phyloP scores from a whole-genome alignment of 2,329 filamentous ascomycete species.

The Beauveria sp. region DNA sequence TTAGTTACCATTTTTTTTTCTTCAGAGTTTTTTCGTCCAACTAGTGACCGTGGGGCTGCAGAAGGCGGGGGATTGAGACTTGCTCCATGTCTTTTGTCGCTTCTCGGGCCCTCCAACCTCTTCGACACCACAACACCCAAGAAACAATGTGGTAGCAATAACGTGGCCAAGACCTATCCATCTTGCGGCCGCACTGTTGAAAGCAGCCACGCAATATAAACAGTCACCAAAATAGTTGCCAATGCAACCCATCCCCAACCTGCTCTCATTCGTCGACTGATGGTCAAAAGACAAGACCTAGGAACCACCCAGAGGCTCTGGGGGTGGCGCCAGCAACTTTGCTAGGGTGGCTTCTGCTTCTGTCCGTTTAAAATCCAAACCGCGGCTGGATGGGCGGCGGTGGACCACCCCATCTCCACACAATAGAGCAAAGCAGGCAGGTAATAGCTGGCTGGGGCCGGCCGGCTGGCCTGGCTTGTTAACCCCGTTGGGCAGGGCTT shows the following conservation, averaged over 20 bases:
- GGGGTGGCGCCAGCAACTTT: conserved; percentile 3
- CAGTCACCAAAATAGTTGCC: background rate
- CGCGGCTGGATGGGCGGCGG: background rate
- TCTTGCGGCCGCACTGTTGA: background rate
- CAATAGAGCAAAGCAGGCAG: background rate
- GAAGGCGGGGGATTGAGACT: background rate
- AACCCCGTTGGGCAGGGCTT: conserved; percentile 4
- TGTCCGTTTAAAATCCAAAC: conserved; percentile 9
- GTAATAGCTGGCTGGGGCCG: background rate
- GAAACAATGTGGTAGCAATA: conserved; percentile 1
- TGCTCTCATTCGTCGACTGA: background rate
- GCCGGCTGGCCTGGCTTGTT: background rate
- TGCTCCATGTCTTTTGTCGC: background rate
- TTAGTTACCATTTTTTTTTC: background rate
- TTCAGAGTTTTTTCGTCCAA: background rate
- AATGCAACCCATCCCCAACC: background rate
- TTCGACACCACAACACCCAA: background rate
- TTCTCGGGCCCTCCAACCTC: background rate
- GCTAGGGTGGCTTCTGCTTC: conserved; percentile 3
- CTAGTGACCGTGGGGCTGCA: background rate
- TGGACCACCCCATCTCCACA: background rate
- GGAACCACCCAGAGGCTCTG: background rate
- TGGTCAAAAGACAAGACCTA: background rate
- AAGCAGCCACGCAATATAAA: background rate
- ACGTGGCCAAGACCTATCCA: background rate